Evolutionary conservation across 768 basidiomycete species (phyloP).

Genomic region (Asterophora parasitica): DNA sequence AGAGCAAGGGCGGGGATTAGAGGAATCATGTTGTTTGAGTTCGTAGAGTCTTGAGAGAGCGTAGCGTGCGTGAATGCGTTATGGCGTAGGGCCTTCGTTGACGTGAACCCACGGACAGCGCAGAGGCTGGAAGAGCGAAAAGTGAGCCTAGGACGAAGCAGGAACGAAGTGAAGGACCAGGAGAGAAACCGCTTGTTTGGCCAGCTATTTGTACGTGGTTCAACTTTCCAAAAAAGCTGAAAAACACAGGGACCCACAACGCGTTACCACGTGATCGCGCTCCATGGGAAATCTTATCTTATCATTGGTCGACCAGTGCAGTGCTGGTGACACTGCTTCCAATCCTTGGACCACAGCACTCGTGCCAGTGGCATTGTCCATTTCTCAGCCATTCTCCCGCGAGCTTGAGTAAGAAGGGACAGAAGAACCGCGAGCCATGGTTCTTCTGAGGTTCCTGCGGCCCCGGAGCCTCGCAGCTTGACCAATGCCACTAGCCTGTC

Average conservation of each 20-base stretch:
- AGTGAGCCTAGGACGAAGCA: slow-evolving; percentile 14
- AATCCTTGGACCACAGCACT: too few species aligned
- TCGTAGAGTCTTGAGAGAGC: slow-evolving; percentile 39
- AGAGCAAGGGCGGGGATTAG: slow-evolving; percentile 63
- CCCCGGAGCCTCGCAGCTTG: too few species aligned
- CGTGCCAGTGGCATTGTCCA: too few species aligned
- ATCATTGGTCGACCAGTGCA: not conserved
- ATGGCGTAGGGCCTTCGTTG: slow-evolving; percentile 40
- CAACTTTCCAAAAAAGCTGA: slow-evolving; percentile 19
- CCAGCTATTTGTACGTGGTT: slow-evolving; percentile 33
- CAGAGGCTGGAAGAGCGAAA: slow-evolving; percentile 25
- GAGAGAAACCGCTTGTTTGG: slow-evolving; percentile 24
- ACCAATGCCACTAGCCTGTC: too few species aligned
- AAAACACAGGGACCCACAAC: slow-evolving; percentile 24
- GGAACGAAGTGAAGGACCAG: slow-evolving; percentile 15
- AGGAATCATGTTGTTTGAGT: slow-evolving; percentile 51
- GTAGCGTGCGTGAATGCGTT: slow-evolving; percentile 39
- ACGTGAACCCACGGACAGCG: slow-evolving; percentile 30
- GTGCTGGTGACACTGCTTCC: too few species aligned
- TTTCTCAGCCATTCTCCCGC: too few species aligned
- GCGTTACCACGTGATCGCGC: slow-evolving; percentile 27
- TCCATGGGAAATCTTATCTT: too few species aligned
- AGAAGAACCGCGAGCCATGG: too few species aligned
- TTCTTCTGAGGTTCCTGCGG: too few species aligned
- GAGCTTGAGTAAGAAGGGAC: too few species aligned